Percentiles rank a stretch among this genome's conserved stretches.
phyloP scores from a whole-genome alignment of 495 filamentous ascomycete species.

The Sporormia fimetaria region DNA sequence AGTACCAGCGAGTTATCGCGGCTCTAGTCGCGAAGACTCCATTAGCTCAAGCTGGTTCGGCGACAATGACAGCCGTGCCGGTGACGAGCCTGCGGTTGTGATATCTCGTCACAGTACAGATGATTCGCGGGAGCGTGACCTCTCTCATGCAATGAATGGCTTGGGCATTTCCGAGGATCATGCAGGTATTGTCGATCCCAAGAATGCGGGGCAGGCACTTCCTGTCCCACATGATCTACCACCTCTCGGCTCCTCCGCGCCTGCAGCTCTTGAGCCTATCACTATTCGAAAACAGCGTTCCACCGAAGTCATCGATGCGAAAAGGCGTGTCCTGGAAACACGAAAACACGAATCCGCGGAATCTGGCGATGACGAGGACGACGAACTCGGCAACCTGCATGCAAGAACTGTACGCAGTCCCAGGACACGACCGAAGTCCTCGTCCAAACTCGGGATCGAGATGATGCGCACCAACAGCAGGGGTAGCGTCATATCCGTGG shows the following conservation, averaged over 20 bases:
- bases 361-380: constrained; percentile 86
- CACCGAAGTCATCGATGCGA: constrained; percentile 60
- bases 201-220: constrained; percentile 15
- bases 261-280: constrained; percentile 46
- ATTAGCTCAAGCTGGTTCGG: constrained; percentile 77
- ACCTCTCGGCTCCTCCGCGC: constrained; percentile 55
- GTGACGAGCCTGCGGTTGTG: constrained; percentile 69
- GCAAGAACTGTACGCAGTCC: constrained; percentile 51
- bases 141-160: constrained; percentile 43
- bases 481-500: constrained; percentile 57
- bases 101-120: constrained; percentile 56
- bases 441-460: constrained; percentile 76
- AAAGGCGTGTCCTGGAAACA: constrained; percentile 46
- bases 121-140: constrained; percentile 49
- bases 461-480: constrained; percentile 95
- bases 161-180: constrained; percentile 56
- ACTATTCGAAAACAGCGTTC: constrained; percentile 58
- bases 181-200: constrained; percentile 19
- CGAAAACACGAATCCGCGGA: constrained; percentile 67
- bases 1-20: constrained; percentile 58
- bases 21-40: constrained; percentile 72
- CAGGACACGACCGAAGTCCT: constrained; percentile 41
- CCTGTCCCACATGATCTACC: constrained; percentile 38
- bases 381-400: constrained; percentile 59
- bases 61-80: constrained; percentile 65